Percentiles rank a stretch among this genome's conserved stretches.
Conservation (phyloP, 352 stramenopile genomes). For the Globisporangium okanoganense region DNA sequence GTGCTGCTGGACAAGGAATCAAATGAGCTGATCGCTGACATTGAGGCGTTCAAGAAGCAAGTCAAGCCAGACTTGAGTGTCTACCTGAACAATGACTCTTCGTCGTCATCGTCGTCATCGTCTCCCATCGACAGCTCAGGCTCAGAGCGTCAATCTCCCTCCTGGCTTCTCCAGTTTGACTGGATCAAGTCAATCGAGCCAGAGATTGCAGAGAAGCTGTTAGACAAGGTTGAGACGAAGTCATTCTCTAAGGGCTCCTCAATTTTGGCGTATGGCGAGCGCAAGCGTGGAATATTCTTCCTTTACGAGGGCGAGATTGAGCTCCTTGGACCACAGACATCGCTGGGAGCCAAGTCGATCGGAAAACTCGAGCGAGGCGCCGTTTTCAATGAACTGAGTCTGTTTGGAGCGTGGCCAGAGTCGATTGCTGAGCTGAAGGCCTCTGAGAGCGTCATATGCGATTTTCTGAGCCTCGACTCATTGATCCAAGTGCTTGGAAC, state of each 20-base stretch:
- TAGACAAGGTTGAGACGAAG: slow-evolving; percentile 10
- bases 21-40: slow-evolving; percentile 25
- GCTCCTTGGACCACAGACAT: slow-evolving; percentile 39
- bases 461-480: slow-evolving; percentile 32
- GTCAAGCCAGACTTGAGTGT: slow-evolving; percentile 19
- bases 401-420: slow-evolving; percentile 45
- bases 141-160: neutral
- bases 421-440: slow-evolving; percentile 39
- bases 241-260: slow-evolving; percentile 17
- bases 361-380: slow-evolving; percentile 20
- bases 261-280: slow-evolving; percentile 49
- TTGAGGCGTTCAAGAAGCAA: slow-evolving; percentile 26
- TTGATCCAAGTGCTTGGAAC: slow-evolving; percentile 35
- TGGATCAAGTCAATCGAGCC: slow-evolving; percentile 11
- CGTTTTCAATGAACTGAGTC: slow-evolving; percentile 52
- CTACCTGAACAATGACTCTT: slow-evolving; percentile 45
- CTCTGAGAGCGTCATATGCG: slow-evolving; percentile 26
- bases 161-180: slow-evolving; percentile 17
- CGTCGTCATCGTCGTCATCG: neutral
- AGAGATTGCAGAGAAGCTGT: slow-evolving; percentile 11
- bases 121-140: neutral
- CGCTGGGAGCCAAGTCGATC: slow-evolving; percentile 31
- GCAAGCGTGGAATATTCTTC: slow-evolving; percentile 37
- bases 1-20: slow-evolving; percentile 52
- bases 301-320: slow-evolving; percentile 38